Percentiles rank a stretch among this genome's conserved stretches.
phyloP scores from a whole-genome alignment of 192 early-diverging fungal genomes.

The Funneliformis geosporum region DNA sequence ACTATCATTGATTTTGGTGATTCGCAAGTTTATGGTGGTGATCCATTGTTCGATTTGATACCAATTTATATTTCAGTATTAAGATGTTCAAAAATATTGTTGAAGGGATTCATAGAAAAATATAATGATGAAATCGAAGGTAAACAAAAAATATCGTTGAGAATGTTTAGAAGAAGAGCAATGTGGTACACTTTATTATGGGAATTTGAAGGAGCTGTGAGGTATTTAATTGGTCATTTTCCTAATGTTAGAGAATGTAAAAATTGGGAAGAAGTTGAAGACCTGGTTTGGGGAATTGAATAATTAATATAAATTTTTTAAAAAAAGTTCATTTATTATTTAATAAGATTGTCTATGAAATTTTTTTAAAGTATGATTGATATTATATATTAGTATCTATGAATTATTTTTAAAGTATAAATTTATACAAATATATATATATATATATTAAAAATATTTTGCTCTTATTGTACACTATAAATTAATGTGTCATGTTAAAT shows the following conservation, averaged over 20 bases:
- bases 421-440: no score
- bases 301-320: not conserved
- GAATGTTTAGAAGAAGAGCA: conserved; percentile 29
- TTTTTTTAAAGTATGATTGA: no score
- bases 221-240: conserved; percentile 36
- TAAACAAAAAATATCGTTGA: not conserved
- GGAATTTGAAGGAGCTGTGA: conserved; percentile 38
- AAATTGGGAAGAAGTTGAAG: conserved; percentile 44
- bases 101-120: conserved; percentile 29
- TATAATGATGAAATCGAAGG: not conserved
- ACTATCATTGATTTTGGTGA: conserved; percentile 15
- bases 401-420: no score
- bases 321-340: not conserved
- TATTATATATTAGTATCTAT: no score
- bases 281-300: conserved; percentile 30
- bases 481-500: no score
- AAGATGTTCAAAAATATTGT: conserved; percentile 33
- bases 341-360: no score
- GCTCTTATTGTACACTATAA: no score
- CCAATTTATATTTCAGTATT: conserved; percentile 40
- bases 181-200: conserved; percentile 48
- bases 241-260: conserved; percentile 41
- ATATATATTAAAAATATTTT: no score
- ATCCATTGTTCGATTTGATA: conserved; percentile 43
- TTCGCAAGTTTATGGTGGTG: conserved; percentile 24